phyloP scores from a whole-genome alignment of 768 basidiomycete species.

The Mycena venus region DNA sequence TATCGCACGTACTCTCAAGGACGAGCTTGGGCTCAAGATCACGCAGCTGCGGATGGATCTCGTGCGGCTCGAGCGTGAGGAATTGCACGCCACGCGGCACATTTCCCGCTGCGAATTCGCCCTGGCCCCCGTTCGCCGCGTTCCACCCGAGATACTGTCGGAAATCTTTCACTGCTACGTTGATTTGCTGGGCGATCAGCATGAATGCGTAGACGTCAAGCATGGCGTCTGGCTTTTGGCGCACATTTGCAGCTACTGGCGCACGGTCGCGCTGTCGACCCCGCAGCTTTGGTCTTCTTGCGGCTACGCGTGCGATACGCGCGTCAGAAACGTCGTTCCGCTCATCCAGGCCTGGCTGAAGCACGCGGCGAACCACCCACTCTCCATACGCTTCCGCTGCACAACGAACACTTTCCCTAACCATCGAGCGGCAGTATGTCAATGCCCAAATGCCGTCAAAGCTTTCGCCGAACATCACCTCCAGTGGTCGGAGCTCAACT shows the following conservation, averaged over 20 bases:
- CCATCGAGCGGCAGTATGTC: background rate
- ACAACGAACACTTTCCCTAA: background rate
- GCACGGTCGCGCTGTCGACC: background rate
- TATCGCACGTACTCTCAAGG: background rate
- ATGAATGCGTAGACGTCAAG: background rate
- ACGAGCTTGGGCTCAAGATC: background rate
- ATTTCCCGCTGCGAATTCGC: slow-evolving; percentile 10
- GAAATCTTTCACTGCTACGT: slow-evolving; percentile 4
- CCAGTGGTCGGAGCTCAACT: background rate
- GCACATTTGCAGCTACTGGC: slow-evolving; percentile 24
- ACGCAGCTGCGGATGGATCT: background rate
- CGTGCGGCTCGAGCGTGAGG: slow-evolving; percentile 2
- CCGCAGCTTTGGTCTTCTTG: background rate
- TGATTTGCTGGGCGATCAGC: background rate
- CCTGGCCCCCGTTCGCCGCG: slow-evolving; percentile 1
- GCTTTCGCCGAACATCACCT: background rate
- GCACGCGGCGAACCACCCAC: background rate
- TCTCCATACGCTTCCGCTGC: background rate
- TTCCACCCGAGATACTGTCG: slow-evolving; percentile 8
- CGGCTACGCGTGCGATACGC: background rate
- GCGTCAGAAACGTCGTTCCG: background rate
- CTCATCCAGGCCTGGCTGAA: background rate
- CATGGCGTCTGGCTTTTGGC: background rate
- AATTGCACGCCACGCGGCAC: slow-evolving; percentile 7
- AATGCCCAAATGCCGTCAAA: background rate